phyloP scores from a whole-genome alignment of 257 asterid species.

The Przewalskia tangutica region DNA sequence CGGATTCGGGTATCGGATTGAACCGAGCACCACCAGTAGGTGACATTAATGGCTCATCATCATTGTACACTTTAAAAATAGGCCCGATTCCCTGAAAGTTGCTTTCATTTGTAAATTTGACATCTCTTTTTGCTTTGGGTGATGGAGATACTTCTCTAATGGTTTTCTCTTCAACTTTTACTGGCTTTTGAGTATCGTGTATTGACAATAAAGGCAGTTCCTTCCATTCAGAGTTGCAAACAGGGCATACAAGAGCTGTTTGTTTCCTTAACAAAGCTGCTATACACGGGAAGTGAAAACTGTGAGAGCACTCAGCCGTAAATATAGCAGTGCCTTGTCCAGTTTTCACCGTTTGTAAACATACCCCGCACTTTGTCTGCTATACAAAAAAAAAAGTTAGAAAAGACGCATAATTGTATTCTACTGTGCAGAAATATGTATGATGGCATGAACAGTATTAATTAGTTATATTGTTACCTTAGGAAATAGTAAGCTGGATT shows the following conservation, averaged over 20 bases:
- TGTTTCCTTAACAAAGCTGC: conserved; percentile 60
- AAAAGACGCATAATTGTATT: background rate
- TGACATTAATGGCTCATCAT: conserved; percentile 86
- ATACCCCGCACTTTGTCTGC: conserved; percentile 82
- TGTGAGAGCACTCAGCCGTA: conserved; percentile 97
- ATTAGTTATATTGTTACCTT: conserved; percentile 32
- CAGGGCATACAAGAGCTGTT: conserved; percentile 60
- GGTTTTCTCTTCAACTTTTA: conserved; percentile 10
- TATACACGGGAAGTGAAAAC: conserved; percentile 87
- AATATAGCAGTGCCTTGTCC: conserved; percentile 90
- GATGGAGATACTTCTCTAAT: conserved; percentile 10
- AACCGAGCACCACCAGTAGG: conserved; percentile 62
- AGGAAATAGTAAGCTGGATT: conserved; percentile 46
- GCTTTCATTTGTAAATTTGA: background rate
- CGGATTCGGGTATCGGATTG: conserved; percentile 81
- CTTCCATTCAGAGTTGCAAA: conserved; percentile 63
- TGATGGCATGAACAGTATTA: background rate
- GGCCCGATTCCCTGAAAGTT: background rate
- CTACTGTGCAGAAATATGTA: background rate
- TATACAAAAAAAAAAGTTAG: background rate
- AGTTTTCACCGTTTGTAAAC: conserved; percentile 52
- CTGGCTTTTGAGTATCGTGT: conserved; percentile 10
- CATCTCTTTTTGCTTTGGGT: conserved; percentile 10
- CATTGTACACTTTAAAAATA: conserved; percentile 64
- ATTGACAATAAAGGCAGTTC: conserved; percentile 47